Base-by-base conservation (phyloP, 176 grass and related monocot species). In the Olyra latifolia region DNA sequence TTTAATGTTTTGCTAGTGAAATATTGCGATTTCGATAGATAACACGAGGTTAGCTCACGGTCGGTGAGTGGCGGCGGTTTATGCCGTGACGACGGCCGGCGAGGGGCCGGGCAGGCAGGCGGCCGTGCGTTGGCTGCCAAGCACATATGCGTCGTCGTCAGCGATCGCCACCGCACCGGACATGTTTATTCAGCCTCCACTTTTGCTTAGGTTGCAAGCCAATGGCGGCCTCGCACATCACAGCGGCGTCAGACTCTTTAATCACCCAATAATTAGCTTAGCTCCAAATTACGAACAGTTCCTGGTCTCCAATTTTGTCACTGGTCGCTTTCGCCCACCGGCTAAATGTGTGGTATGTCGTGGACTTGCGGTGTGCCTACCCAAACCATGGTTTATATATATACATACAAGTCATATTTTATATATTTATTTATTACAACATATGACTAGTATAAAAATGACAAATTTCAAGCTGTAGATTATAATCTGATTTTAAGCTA, bases 271-370 rank as follows among this genome's bases (percentile, higher is more conserved):
- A 70, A 66, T 69, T 56, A 68, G 75, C 75, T 50, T 53, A 22
- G 75, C 59, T 79, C 80, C 74, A 83, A 79, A 72, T 41, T 4
- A 15, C 15, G 61, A 23, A 44, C 76, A 8, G 43, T 45, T 19
- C 75, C 11, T 44, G 53, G 27, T 48, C 81, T 72, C 66, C 66
- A 63, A 6, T 63, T 88, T 84, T 88, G 81, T 84, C 81, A 27
- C 2, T 28, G 61, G 70, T 84, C 70, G 62, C 70, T 75, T 84
- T 89, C 81, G 7, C 38, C 38, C 73, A 71, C 79, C 73, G 7
- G 30, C 45, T 58, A 10, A 29, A 32, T 4, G 29, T 49, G 53
- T 35, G 32, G 32, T 35, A 0, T 35, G 1, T 35, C 32, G 32
- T 35, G 32, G 1, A 4, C 32, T 65, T 16, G 23, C 5, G 23